phyloP scores from a whole-genome alignment of 2,329 filamentous ascomycete genomes.

The Epichloe bromicola region DNA sequence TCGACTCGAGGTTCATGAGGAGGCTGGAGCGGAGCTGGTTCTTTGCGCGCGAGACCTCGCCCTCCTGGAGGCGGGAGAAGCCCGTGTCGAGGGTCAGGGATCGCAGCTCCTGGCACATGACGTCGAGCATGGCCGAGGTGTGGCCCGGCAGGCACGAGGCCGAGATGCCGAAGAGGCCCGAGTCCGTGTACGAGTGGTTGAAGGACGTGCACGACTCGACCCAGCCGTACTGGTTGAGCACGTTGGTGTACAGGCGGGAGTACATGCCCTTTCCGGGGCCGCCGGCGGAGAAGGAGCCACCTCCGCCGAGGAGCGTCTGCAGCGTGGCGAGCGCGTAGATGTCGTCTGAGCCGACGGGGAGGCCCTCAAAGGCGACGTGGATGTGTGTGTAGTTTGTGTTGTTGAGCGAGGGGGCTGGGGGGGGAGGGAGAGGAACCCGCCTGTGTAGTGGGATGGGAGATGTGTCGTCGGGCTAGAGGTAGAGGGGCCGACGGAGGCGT shows the following conservation, averaged over 20 bases:
- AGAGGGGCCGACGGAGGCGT: constrained; percentile 39
- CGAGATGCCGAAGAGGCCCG: constrained; percentile 86
- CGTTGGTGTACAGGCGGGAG: constrained; percentile 91
- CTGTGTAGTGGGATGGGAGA: constrained; percentile 71
- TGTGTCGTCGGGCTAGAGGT: constrained; percentile 35
- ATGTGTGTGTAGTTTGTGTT: constrained; percentile 79
- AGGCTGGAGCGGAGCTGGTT: constrained; percentile 85
- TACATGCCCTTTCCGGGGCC: constrained; percentile 99
- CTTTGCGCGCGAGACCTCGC: constrained; percentile 85
- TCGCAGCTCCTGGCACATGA: constrained; percentile 84
- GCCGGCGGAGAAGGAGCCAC: constrained; percentile 91
- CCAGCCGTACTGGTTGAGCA: constrained; percentile 95
- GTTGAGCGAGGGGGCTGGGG: constrained; percentile 69
- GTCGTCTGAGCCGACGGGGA: constrained; percentile 79
- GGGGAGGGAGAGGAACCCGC: constrained; percentile 78
- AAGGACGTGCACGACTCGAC: constrained; percentile 92
- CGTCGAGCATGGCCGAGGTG: constrained; percentile 76
- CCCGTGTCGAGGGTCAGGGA: constrained; percentile 65
- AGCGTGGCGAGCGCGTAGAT: constrained; percentile 94
- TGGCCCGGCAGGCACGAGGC: constrained; percentile 70
- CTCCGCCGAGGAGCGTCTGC: constrained; percentile 89
- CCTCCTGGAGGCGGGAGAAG: constrained; percentile 55
- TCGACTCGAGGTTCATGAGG: constrained; percentile 92
- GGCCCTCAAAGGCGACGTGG: constrained; percentile 88
- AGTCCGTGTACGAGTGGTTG: constrained; percentile 96